These are phyloP conservation scores for Fusarium beomiforme DNA, from an alignment of 2,329 filamentous ascomycete genomes.

Conservation along the genomic window DNA sequence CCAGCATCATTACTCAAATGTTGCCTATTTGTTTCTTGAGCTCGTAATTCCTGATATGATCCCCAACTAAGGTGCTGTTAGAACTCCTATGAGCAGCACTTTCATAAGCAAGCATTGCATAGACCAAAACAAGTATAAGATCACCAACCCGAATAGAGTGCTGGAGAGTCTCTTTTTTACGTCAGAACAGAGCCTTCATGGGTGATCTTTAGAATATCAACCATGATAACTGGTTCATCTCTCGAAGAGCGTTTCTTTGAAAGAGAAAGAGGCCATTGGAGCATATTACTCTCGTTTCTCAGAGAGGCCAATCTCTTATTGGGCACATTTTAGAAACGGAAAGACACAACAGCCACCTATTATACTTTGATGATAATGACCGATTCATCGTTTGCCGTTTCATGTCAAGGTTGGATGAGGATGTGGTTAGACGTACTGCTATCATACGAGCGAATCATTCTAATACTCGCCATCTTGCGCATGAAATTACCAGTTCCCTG, in stretches of 20 bases:
- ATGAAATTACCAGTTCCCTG: constrained; percentile 52
- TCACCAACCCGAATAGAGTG: background rate
- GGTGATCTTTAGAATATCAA: constrained; percentile 41
- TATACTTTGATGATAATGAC: constrained; percentile 45
- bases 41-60: too few species aligned
- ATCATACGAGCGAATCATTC: constrained; percentile 51
- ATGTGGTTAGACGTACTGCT: constrained; percentile 51
- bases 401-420: constrained; percentile 53
- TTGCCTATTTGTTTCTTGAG: background rate
- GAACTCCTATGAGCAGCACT: background rate
- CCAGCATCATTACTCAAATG: background rate
- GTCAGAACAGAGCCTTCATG: background rate
- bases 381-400: constrained; percentile 58
- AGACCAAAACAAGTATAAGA: background rate
- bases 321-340: constrained; percentile 51
- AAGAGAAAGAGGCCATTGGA: constrained; percentile 48
- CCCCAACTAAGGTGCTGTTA: background rate
- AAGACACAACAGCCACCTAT: constrained; percentile 38
- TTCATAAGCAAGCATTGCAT: background rate
- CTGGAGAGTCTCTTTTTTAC: background rate
- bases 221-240: constrained; percentile 48
- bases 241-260: constrained; percentile 48
- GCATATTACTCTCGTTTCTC: constrained; percentile 44
- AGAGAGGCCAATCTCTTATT: constrained; percentile 52
- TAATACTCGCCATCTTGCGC: constrained; percentile 49